These are phyloP conservation scores for Septoria petroselini DNA, from an alignment of 2,329 filamentous ascomycete genomes.

Conservation along the genomic window DNA sequence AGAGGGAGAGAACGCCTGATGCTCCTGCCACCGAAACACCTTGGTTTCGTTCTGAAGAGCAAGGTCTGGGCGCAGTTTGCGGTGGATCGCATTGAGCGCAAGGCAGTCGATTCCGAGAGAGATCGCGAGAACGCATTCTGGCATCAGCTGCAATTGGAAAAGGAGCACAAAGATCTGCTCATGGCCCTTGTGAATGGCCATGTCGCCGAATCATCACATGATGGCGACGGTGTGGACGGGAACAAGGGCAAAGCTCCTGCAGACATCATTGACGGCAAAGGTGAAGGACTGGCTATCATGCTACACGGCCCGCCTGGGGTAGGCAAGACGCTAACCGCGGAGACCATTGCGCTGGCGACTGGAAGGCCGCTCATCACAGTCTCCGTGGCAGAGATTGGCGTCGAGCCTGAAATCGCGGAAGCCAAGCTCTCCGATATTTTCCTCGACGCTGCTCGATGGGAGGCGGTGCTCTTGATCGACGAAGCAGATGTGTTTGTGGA, in stretches of 20 bases:
- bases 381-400: conserved; percentile 15
- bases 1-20: background rate
- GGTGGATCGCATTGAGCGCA: background rate
- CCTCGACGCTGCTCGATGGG: conserved; percentile 13
- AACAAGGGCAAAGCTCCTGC: no score
- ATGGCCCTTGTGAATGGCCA: conserved; percentile 1
- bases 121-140: conserved; percentile 1
- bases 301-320: conserved; percentile 39
- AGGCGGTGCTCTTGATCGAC: conserved; percentile 18
- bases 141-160: conserved; percentile 13
- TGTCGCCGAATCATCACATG: no score
- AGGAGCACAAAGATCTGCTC: conserved; percentile 3
- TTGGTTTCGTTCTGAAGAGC: conserved; percentile 7
- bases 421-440: conserved; percentile 6
- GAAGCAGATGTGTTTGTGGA: conserved; percentile 70
- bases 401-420: conserved; percentile 5
- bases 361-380: conserved; percentile 44
- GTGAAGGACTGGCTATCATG: conserved; percentile 38
- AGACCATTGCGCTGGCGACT: conserved; percentile 33
- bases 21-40: conserved; percentile 6
- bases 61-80: conserved; percentile 16
- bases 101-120: background rate
- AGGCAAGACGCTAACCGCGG: conserved; percentile 43
- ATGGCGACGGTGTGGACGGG: no score
- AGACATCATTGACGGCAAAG: no score